Percentiles rank a stretch among this genome's conserved stretches.
phyloP scores from a whole-genome alignment of 2,329 filamentous ascomycete genomes.

The Nemania sp. region DNA sequence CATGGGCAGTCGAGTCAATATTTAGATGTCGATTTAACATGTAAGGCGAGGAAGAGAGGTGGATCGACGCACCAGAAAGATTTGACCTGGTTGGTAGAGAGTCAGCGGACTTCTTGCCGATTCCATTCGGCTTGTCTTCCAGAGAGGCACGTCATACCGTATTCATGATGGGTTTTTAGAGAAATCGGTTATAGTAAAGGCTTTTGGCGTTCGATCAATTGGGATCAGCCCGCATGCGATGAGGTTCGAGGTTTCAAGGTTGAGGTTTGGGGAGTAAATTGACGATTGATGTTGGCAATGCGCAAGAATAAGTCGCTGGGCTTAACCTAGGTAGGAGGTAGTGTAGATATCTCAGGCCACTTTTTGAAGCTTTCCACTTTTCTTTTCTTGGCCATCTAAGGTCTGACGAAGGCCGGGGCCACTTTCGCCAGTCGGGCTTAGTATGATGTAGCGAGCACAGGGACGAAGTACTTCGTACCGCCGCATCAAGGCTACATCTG shows the following conservation, averaged over 20 bases:
- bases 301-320: not conserved
- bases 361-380: conserved; percentile 15
- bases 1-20: conserved; percentile 11
- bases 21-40: not conserved
- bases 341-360: not conserved
- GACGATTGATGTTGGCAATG: conserved; percentile 5
- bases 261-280: not conserved
- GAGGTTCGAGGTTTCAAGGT: too few relatives aligned
- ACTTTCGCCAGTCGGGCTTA: too few relatives aligned
- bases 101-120: conserved; percentile 25
- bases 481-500: not conserved
- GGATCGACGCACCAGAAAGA: conserved; percentile 64
- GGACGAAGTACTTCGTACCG: too few relatives aligned
- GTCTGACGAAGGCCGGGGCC: too few relatives aligned
- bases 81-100: conserved; percentile 53
- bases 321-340: conserved; percentile 15
- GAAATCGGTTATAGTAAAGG: not conserved
- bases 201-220: not conserved
- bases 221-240: not conserved
- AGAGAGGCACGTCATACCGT: conserved; percentile 20
- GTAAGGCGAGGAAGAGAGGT: not conserved
- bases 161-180: conserved; percentile 24
- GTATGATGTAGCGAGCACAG: too few relatives aligned
- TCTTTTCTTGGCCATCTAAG: not conserved
- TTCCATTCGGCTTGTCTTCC: not conserved